Percentiles rank a stretch among this genome's conserved stretches.
Evolutionary conservation across 495 filamentous ascomycete genomes (phyloP).

Genomic region (Acidomyces sp.): DNA sequence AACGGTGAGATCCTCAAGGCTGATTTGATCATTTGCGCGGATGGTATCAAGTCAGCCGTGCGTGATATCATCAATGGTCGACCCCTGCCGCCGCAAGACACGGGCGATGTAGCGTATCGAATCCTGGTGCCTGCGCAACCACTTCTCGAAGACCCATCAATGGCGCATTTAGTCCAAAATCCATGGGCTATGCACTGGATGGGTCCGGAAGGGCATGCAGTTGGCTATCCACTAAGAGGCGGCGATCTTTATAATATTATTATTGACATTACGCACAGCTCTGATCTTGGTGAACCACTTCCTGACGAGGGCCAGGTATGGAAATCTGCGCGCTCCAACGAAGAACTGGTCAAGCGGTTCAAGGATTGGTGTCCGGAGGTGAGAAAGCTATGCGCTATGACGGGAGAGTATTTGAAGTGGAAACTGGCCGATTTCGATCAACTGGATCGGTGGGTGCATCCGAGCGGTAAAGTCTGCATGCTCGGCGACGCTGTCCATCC

Average conservation of each 20-base stretch:
- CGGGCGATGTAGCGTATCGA: slow-evolving; percentile 19
- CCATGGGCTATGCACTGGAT: slow-evolving; percentile 15
- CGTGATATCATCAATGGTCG: slow-evolving; percentile 12
- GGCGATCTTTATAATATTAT: slow-evolving; percentile 21
- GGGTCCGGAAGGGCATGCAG: slow-evolving; percentile 17
- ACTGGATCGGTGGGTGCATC: slow-evolving; percentile 16
- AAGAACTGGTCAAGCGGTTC: slow-evolving; percentile 16
- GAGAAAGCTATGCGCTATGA: slow-evolving; percentile 14
- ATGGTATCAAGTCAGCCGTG: slow-evolving; percentile 16
- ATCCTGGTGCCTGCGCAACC: slow-evolving; percentile 12
- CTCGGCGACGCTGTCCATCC: slow-evolving; percentile 23
- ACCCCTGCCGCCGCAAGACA: slow-evolving; percentile 9
- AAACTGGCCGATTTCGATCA: slow-evolving; percentile 17
- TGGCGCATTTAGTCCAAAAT: slow-evolving; percentile 12
- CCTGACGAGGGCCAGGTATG: slow-evolving; percentile 13
- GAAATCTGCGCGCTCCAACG: slow-evolving; percentile 13
- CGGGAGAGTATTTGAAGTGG: slow-evolving; percentile 19
- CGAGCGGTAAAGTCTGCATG: slow-evolving; percentile 12
- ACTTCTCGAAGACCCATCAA: slow-evolving; percentile 9
- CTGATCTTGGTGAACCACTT: slow-evolving; percentile 12
- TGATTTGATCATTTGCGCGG: slow-evolving; percentile 16
- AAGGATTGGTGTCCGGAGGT: slow-evolving; percentile 16
- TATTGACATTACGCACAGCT: slow-evolving; percentile 13
- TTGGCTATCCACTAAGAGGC: slow-evolving; percentile 16
- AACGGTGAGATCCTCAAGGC: slow-evolving; percentile 2